phyloP scores from a whole-genome alignment of 2,329 filamentous ascomycete species.

The Hymenotorrendiella dingleyae region DNA sequence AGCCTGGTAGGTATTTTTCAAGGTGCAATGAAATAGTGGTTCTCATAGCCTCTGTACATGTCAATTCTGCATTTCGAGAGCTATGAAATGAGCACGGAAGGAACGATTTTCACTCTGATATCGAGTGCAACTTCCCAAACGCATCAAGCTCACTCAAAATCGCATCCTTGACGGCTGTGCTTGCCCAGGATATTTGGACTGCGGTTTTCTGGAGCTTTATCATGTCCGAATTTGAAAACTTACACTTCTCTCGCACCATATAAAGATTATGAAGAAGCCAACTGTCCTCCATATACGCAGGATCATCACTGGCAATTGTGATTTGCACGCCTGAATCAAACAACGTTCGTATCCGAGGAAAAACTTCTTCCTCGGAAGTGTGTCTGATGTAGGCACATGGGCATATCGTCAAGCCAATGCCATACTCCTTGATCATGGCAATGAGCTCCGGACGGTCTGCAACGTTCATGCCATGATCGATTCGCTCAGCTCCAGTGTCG shows the following conservation, averaged over 20 bases:
- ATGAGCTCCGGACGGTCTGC: constrained; percentile 53
- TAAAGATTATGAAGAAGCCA: constrained; percentile 44
- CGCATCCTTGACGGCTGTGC: constrained; percentile 32
- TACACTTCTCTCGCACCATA: constrained; percentile 37
- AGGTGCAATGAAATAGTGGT: too few relatives aligned
- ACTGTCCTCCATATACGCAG: constrained; percentile 42
- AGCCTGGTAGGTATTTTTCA: too few relatives aligned
- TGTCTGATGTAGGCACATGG: constrained; percentile 62
- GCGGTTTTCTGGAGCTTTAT: constrained; percentile 36
- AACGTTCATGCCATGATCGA: constrained; percentile 63
- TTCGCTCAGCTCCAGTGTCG: constrained; percentile 53
- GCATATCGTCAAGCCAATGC: constrained; percentile 63
- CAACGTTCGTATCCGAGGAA: constrained; percentile 36
- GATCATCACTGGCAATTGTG: constrained; percentile 40
- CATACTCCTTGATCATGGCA: constrained; percentile 29
- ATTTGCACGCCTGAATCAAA: constrained; percentile 38
- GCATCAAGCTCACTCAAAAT: constrained; percentile 9
- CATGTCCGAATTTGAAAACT: constrained; percentile 38
- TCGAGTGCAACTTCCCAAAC: constrained; percentile 6
- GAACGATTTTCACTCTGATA: too few relatives aligned
- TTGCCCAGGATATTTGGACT: constrained; percentile 43
- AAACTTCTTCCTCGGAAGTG: constrained; percentile 35
- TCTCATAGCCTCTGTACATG: too few relatives aligned
- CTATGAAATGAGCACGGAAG: too few relatives aligned
- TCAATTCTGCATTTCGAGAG: too few relatives aligned